Evolutionary conservation across 2,329 filamentous ascomycete species (phyloP), one percentile per base, ranked within the genome.

Genomic region (Keithomyces neogunnii): DNA sequence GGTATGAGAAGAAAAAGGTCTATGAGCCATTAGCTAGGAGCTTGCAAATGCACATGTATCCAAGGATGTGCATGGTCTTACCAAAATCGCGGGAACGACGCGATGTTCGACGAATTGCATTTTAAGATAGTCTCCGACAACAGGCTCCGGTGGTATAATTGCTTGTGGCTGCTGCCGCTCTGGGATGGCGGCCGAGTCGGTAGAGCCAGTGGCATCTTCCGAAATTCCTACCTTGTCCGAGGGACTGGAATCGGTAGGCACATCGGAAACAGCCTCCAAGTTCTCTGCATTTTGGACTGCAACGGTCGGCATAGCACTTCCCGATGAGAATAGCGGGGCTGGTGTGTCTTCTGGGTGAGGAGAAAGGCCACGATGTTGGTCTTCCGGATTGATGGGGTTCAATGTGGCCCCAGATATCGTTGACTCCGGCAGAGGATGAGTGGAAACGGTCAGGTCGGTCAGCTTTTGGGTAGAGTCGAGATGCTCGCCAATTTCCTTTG

Each of bases 1-100:
- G 92, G 63, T 97, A 99, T 53, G 86, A 84, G 74, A 99, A 99
- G 72, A 99, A 99, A 74, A 97, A 97, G 52, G 90, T 88, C 89
- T 95, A 57, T 2, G 5, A 1, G 29, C 5, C 9, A 33, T 51
- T 52, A 53, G 40, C 28, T 44, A 30, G 8, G 26, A 30, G n/a
- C 40, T 28, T 26, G n/a, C 13, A 40, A 28, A 40, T 40, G n/a
- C 13, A 48, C 7, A 40, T 39, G 26, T 8, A 47, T 30, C 10
- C 7, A 47, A n/a, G n/a, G 11, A 10, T 13, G 9, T 10, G 45
- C 58, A 19, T 19, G 19, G 19, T 19, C 86, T 78, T 77, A 95
- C 90, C 66, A 99, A 71, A 62, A 99, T 97, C 2, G 90, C 96
- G 31, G 93, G 93, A 49, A 99, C 91, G 56, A 99, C 93, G 57